Conservation (phyloP, 2,329 filamentous ascomycete species). For the Xenoacremonium recifei region DNA sequence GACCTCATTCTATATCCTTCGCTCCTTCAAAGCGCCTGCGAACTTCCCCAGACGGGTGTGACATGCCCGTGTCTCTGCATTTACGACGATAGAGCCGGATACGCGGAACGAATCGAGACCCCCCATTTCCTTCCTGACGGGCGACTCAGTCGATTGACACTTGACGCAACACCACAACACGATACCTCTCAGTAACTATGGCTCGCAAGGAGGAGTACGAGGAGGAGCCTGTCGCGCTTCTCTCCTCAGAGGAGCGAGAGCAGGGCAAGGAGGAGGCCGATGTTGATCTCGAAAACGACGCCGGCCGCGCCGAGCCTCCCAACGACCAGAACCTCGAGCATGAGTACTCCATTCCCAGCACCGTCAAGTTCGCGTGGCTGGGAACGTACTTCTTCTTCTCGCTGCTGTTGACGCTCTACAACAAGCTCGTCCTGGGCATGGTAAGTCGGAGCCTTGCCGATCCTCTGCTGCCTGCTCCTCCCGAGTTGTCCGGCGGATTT, state of each 20-base stretch:
- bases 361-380: constrained; percentile 49
- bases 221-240: constrained; percentile 31
- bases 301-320: constrained; percentile 25
- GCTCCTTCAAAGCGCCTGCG: no score
- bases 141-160: no score
- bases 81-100: no score
- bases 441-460: constrained; percentile 31
- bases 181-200: constrained; percentile 23
- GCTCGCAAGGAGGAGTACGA: constrained; percentile 30
- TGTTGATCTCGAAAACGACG: constrained; percentile 32
- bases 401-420: constrained; percentile 53
- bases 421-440: constrained; percentile 55
- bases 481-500: no score
- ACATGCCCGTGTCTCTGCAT: no score
- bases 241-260: constrained; percentile 31
- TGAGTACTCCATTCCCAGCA: constrained; percentile 44
- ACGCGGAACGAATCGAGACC: no score
- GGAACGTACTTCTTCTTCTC: constrained; percentile 52
- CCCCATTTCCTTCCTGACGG: no score
- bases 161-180: constrained; percentile 1
- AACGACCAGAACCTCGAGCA: constrained; percentile 38
- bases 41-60: no score
- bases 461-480: not conserved
- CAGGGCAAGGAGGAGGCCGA: constrained; percentile 27
- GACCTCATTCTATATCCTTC: no score